These are phyloP conservation scores for Blastocystis sp. DNA, from an alignment of 352 stramenopile species.

Conservation along the genomic window DNA sequence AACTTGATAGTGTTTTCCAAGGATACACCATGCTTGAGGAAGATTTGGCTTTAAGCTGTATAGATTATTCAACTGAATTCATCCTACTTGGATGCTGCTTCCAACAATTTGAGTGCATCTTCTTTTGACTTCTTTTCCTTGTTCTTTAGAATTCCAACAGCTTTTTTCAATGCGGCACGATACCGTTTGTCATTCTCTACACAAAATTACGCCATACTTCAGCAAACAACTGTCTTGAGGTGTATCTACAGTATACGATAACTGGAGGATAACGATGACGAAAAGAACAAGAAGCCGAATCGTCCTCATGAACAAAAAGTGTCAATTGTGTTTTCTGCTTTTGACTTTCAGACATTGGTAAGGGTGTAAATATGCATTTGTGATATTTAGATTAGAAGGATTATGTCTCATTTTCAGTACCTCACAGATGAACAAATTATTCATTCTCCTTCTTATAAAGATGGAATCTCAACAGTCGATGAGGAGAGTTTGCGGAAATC, in stretches of 20 bases:
- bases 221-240: no score
- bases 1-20: constrained; percentile 51
- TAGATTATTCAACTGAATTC: not conserved
- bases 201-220: not conserved
- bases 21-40: constrained; percentile 42
- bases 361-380: not conserved
- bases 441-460: constrained; percentile 16
- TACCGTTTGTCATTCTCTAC: constrained; percentile 27
- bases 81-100: not conserved
- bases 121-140: constrained; percentile 35
- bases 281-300: no score
- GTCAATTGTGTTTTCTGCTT: no score
- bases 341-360: no score
- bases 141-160: constrained; percentile 49
- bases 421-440: constrained; percentile 32
- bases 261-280: no score
- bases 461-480: constrained; percentile 39
- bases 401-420: constrained; percentile 45
- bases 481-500: constrained; percentile 38
- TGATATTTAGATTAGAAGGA: not conserved
- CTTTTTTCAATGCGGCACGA: constrained; percentile 37
- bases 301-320: no score
- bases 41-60: not conserved
- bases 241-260: no score
- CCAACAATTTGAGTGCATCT: constrained; percentile 41